These are phyloP conservation scores for Mucor piriformis DNA, from an alignment of 371 early-diverging fungal species.

Conservation along the genomic window DNA sequence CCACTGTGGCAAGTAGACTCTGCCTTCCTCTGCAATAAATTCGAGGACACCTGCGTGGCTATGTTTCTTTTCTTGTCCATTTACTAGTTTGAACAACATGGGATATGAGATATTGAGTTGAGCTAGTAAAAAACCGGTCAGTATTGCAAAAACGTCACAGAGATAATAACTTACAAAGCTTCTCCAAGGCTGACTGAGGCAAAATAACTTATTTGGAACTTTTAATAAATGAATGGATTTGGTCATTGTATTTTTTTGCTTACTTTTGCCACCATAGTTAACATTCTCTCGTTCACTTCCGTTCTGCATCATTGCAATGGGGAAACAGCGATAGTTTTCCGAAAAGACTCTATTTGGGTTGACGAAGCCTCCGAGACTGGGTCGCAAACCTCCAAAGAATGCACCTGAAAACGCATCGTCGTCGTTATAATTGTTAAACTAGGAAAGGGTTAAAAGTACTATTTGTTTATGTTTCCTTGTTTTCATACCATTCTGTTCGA, in stretches of 20 bases:
- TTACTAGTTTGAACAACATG: slow-evolving; percentile 85
- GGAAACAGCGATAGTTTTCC: slow-evolving; percentile 78
- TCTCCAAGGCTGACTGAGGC: slow-evolving; percentile 88
- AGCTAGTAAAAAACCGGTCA: too few species aligned
- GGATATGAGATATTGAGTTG: slow-evolving; percentile 91
- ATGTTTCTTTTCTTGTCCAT: slow-evolving; percentile 49
- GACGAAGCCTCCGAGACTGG: slow-evolving; percentile 32
- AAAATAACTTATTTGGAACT: slow-evolving; percentile 90
- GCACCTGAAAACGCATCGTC: slow-evolving; percentile 38
- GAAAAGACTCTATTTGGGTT: slow-evolving; percentile 56
- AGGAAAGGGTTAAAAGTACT: not conserved
- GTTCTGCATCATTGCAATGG: slow-evolving; percentile 79
- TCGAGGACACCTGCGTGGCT: slow-evolving; percentile 99
- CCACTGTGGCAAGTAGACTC: slow-evolving; percentile 97
- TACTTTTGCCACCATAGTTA: slow-evolving; percentile 88
- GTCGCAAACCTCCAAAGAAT: slow-evolving; percentile 38
- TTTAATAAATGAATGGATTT: not conserved
- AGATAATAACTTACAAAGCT: slow-evolving; percentile 79
- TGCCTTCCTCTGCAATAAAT: slow-evolving; percentile 97
- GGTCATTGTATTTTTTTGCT: not conserved
- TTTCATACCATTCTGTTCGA: too few species aligned
- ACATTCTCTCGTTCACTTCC: slow-evolving; percentile 77
- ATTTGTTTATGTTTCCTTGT: not conserved
- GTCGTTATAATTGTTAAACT: slow-evolving; percentile 34
- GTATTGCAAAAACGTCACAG: too few species aligned